Conservation (phyloP, 1,284 basidiomycete species). For the Mycocalia duriaeana region DNA sequence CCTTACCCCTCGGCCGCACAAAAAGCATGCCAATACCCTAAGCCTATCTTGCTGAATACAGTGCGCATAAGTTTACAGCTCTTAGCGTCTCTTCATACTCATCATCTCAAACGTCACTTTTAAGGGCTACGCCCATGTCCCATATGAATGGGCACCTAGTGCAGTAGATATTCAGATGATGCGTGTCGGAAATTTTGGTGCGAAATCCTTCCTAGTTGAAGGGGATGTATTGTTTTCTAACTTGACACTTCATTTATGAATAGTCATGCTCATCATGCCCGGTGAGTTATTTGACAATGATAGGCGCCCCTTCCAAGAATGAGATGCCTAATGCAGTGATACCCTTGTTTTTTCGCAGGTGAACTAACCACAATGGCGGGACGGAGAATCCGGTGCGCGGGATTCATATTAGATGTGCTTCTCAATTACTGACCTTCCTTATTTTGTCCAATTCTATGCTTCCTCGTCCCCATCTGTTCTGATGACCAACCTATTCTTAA, state of each 20-base stretch:
- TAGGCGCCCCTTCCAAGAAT: not conserved
- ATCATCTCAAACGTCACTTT: slow-evolving; percentile 5
- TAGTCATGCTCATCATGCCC: slow-evolving; percentile 72
- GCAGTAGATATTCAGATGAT: slow-evolving; percentile 79
- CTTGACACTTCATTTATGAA: slow-evolving; percentile 1
- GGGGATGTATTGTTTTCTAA: not conserved
- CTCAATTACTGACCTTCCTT: not conserved
- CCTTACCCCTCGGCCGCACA: slow-evolving; percentile 57
- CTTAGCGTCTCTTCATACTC: not conserved
- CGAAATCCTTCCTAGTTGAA: slow-evolving; percentile 12
- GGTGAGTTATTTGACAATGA: slow-evolving; percentile 36
- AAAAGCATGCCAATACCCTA: slow-evolving; percentile 72
- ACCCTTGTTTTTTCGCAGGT: slow-evolving; percentile 21
- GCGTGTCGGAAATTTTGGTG: slow-evolving; percentile 68
- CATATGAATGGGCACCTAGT: slow-evolving; percentile 75
- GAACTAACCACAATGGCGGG: slow-evolving; percentile 56
- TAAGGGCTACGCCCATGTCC: slow-evolving; percentile 60
- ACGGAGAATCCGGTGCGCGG: slow-evolving; percentile 50
- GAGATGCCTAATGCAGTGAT: slow-evolving; percentile 2
- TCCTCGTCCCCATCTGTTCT: slow-evolving; percentile 5
- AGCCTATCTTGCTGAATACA: slow-evolving; percentile 74
- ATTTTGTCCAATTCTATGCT: slow-evolving; percentile 2
- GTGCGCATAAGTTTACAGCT: slow-evolving; percentile 29
- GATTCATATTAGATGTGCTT: slow-evolving; percentile 7
- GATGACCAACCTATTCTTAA: too few species aligned